phyloP scores from a whole-genome alignment of 2,329 filamentous ascomycete genomes.

The Aspergillus clavatus region DNA sequence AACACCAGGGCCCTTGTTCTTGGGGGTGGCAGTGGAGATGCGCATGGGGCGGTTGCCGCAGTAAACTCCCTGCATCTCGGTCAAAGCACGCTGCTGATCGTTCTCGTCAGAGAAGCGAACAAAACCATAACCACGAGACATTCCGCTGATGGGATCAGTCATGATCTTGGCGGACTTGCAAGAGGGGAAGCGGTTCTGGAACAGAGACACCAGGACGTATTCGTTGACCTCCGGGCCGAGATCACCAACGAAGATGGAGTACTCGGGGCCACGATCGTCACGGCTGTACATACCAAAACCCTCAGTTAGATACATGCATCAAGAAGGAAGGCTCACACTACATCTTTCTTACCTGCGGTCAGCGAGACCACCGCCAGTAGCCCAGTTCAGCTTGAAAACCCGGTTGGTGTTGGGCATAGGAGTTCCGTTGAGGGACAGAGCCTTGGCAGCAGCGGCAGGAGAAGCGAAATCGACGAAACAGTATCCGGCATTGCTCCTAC shows the following conservation, averaged over 20 bases:
- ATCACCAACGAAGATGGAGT: conserved; percentile 95
- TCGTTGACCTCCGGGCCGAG: conserved; percentile 98
- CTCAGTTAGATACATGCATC: conserved; percentile 1
- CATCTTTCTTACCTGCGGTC: conserved; percentile 68
- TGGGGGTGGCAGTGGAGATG: conserved; percentile 94
- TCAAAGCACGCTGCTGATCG: conserved; percentile 91
- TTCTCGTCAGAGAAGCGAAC: conserved; percentile 94
- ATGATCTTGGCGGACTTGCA: conserved; percentile 99
- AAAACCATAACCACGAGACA: conserved; percentile 96
- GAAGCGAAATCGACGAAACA: conserved; percentile 93
- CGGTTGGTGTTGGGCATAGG: conserved; percentile 90
- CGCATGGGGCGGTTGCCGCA: conserved; percentile 98
- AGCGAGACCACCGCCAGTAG: conserved; percentile 88
- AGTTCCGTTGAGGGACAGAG: conserved; percentile 80
- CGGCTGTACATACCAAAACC: conserved; percentile 46
- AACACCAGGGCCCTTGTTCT: conserved; percentile 67
- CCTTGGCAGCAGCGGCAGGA: conserved; percentile 82
- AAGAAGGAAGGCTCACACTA: not conserved
- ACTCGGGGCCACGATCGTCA: conserved; percentile 94
- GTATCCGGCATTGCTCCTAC: conserved; percentile 86
- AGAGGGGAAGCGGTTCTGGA: conserved; percentile 91
- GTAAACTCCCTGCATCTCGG: conserved; percentile 99
- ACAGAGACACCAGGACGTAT: conserved; percentile 93
- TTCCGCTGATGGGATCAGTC: conserved; percentile 96
- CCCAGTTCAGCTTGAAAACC: conserved; percentile 99